Percentiles rank a stretch among this genome's conserved stretches.
These are phyloP conservation scores for Penicillium brasilianum DNA, from an alignment of 2,329 filamentous ascomycete genomes.

Conservation along the genomic window DNA sequence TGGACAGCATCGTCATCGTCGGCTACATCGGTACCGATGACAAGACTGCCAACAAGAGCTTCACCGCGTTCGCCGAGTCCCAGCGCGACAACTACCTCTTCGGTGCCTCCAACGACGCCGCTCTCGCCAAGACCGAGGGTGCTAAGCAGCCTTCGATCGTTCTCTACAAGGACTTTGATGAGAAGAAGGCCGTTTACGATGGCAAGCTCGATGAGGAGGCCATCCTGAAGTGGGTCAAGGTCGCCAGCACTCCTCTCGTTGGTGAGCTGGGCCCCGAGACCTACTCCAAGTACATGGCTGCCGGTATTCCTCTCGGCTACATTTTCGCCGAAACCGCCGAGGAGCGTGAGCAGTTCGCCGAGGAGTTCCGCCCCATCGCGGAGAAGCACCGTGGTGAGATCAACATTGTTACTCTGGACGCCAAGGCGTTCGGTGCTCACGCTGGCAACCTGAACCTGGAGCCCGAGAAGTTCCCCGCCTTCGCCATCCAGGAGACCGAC, in stretches of 20 bases:
- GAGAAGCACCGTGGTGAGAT: constrained; percentile 91
- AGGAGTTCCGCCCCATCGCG: constrained; percentile 81
- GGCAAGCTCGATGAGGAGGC: constrained; percentile 81
- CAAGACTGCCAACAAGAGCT: constrained; percentile 87
- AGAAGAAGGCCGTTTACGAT: constrained; percentile 85
- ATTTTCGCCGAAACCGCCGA: constrained; percentile 94
- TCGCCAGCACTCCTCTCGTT: constrained; percentile 83
- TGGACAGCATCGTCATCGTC: constrained; percentile 94
- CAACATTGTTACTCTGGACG: constrained; percentile 98
- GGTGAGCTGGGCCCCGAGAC: constrained; percentile 97
- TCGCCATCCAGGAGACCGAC: constrained; percentile 92
- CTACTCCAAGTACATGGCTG: constrained; percentile 91
- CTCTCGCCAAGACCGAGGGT: constrained; percentile 85
- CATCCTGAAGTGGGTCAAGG: constrained; percentile 83
- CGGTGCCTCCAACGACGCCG: constrained; percentile 81
- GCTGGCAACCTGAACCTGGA: constrained; percentile 97
- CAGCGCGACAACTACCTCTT: constrained; percentile 93
- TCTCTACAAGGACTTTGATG: constrained; percentile 97
- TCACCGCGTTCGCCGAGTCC: constrained; percentile 71
- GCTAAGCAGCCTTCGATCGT: constrained; percentile 86
- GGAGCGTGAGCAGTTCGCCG: constrained; percentile 80
- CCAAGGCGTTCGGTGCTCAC: constrained; percentile 91
- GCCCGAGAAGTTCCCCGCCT: constrained; percentile 91
- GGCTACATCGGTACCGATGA: constrained; percentile 81
- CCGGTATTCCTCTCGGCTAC: constrained; percentile 91